Evolutionary conservation across 1,284 basidiomycete genomes (phyloP), one percentile per base, ranked within the genome.

Genomic region (Polyporus tsugae): DNA sequence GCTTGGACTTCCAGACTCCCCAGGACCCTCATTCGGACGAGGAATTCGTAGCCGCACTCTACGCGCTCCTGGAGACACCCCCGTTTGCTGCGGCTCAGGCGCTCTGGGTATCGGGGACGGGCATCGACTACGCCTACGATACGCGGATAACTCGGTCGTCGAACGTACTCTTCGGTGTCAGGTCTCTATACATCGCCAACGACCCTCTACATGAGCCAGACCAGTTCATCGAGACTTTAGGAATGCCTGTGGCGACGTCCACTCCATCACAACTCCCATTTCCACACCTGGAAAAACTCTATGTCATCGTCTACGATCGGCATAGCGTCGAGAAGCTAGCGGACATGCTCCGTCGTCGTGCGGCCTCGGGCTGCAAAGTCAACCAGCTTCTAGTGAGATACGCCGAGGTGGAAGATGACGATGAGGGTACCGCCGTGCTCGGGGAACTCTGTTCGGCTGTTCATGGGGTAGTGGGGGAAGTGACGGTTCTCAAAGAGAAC

Each of bases 401-500:
- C 35, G 55, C n/a, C 4, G 55, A n/a, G 35, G 19, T 22, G 33
- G 55, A 22, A 33, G 29, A 38, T 38, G 55, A n/a, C 17, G 55
- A 38, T 2, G 35, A 35, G 19, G 55, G 19, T 19, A 4, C 55
- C 9, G 19, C 19, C 4, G 17, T 38, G n/a, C 15, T n/a, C 35
- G 35, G 33, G 38, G 55, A 57, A 36, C 9, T 58, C 35, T 10
- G 35, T 6, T 38, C 55, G 5, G 4, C 17, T 3, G 6, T 38
- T 38, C 19, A 17, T 13, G 35, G 35, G 55, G 35, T 33, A 38
- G 55, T 38, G 10, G 35, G n/a, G 35, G 22, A 58, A 29, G 44
- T 42, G 60, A 44, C 60, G 6, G 41, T 42, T 9, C 60, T 60
- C n/a, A 13, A 25, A n/a, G 60, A 61, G 39, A 11, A 61, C 25